phyloP scores from a whole-genome alignment of 2,329 filamentous ascomycete genomes.

The Apiospora malaysiana region DNA sequence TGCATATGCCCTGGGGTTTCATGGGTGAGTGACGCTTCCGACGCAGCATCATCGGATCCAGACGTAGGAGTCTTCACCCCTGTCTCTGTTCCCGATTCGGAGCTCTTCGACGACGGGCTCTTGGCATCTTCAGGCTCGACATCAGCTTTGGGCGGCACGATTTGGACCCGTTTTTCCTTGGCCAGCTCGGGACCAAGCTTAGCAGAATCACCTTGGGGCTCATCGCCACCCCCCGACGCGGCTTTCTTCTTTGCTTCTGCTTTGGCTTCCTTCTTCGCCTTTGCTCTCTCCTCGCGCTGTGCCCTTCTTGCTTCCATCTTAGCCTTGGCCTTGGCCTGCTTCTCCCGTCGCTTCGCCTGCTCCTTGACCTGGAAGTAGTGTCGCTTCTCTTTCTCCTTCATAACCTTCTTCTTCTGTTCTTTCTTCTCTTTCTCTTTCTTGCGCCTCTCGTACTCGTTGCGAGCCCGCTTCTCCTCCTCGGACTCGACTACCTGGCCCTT shows the following conservation, averaged over 20 bases:
- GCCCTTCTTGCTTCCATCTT: constrained; percentile 38
- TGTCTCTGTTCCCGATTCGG: constrained; percentile 27
- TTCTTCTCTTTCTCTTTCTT: constrained; percentile 48
- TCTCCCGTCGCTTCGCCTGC: constrained; percentile 46
- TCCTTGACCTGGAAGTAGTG: constrained; percentile 46
- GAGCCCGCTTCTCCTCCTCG: constrained; percentile 53
- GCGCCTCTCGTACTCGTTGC: constrained; percentile 51
- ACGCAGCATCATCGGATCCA: constrained; percentile 26
- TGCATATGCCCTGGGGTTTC: constrained; percentile 17
- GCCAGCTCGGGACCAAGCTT: neutral
- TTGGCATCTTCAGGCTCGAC: constrained; percentile 25
- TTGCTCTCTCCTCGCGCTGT: constrained; percentile 30
- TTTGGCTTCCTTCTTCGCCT: constrained; percentile 31
- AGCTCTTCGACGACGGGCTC: constrained; percentile 19
- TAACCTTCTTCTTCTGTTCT: constrained; percentile 43
- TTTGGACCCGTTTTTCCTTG: constrained; percentile 45
- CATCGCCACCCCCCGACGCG: neutral
- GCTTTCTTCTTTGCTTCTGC: neutral
- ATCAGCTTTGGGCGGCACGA: constrained; percentile 28
- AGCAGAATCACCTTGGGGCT: neutral
- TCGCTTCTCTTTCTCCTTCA: constrained; percentile 40
- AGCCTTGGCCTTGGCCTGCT: constrained; percentile 45
- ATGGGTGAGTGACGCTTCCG: constrained; percentile 15
- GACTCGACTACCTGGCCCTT: constrained; percentile 62
- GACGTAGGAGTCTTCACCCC: constrained; percentile 28